These are phyloP conservation scores for Kodamaea leandrae DNA, from an alignment of 805 yeast species.

Conservation along the genomic window DNA sequence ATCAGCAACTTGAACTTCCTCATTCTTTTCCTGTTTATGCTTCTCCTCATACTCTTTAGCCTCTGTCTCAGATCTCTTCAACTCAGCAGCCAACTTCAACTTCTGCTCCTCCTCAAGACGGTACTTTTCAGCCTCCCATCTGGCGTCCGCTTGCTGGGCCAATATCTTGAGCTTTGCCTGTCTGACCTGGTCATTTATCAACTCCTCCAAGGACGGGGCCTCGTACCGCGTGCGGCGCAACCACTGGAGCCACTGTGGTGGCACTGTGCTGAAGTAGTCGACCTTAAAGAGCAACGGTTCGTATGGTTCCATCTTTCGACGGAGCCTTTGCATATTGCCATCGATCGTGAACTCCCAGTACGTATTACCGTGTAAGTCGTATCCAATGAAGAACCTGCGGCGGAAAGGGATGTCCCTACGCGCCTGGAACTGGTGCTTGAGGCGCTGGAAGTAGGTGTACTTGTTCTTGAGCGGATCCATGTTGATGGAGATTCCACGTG, in stretches of 20 bases:
- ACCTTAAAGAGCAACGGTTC: slow-evolving; percentile 46
- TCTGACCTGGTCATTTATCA: slow-evolving; percentile 56
- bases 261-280: slow-evolving; percentile 57
- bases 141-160: slow-evolving; percentile 46
- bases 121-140: slow-evolving; percentile 38
- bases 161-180: slow-evolving; percentile 50
- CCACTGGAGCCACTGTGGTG: slow-evolving; percentile 84
- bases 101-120: slow-evolving; percentile 33
- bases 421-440: slow-evolving; percentile 57
- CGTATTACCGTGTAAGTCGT: slow-evolving; percentile 80
- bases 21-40: neutral
- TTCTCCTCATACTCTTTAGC: slow-evolving; percentile 10
- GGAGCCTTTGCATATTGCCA: slow-evolving; percentile 48
- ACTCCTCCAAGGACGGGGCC: slow-evolving; percentile 64
- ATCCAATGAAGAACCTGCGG: slow-evolving; percentile 65
- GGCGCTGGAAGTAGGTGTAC: slow-evolving; percentile 49
- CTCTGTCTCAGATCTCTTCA: slow-evolving; percentile 25
- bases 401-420: slow-evolving; percentile 67
- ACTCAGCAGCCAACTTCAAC: slow-evolving; percentile 29
- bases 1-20: neutral
- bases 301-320: slow-evolving; percentile 64
- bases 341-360: slow-evolving; percentile 77
- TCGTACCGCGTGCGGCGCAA: slow-evolving; percentile 57
- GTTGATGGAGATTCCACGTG: slow-evolving; percentile 3
- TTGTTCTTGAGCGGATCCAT: slow-evolving; percentile 52